These are phyloP conservation scores for Aspergillus japonicus DNA, from an alignment of 2,329 filamentous ascomycete genomes.

Conservation along the genomic window DNA sequence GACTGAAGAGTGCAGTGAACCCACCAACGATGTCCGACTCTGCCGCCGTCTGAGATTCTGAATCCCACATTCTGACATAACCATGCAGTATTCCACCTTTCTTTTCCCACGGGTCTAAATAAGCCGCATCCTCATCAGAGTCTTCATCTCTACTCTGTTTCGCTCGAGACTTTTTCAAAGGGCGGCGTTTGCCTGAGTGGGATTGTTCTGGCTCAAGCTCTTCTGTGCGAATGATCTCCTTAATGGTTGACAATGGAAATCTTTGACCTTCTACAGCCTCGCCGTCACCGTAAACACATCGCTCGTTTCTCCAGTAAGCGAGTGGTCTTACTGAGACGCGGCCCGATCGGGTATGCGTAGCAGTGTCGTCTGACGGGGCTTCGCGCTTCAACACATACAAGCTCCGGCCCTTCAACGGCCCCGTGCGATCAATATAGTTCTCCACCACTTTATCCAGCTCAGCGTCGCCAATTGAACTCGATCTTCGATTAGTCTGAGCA, in stretches of 20 bases:
- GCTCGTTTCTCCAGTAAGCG: constrained; percentile 84
- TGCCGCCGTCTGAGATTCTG: constrained; percentile 35
- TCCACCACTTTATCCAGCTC: constrained; percentile 45
- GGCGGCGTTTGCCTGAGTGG: constrained; percentile 38
- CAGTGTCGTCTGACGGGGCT: constrained; percentile 53
- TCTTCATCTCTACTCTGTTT: constrained; percentile 38
- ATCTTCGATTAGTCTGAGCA: constrained; percentile 21
- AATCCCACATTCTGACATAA: constrained; percentile 46
- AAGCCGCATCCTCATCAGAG: constrained; percentile 40
- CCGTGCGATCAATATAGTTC: constrained; percentile 43
- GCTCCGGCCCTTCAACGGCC: constrained; percentile 49
- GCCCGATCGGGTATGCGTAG: constrained; percentile 70
- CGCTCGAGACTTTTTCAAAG: constrained; percentile 33
- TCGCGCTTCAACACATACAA: constrained; percentile 53
- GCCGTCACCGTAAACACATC: constrained; percentile 66
- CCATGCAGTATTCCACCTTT: constrained; percentile 45
- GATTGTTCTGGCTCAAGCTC: constrained; percentile 52
- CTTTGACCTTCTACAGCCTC: constrained; percentile 56
- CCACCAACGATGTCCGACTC: constrained; percentile 44
- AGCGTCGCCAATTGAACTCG: constrained; percentile 31
- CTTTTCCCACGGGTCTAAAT: constrained; percentile 47
- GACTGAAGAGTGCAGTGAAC: neutral
- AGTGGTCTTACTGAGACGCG: constrained; percentile 75
- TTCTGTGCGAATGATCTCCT: constrained; percentile 74
- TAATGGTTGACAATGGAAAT: constrained; percentile 68